phyloP scores from a whole-genome alignment of 495 filamentous ascomycete species.

The Massariosphaeria phaeospora region DNA sequence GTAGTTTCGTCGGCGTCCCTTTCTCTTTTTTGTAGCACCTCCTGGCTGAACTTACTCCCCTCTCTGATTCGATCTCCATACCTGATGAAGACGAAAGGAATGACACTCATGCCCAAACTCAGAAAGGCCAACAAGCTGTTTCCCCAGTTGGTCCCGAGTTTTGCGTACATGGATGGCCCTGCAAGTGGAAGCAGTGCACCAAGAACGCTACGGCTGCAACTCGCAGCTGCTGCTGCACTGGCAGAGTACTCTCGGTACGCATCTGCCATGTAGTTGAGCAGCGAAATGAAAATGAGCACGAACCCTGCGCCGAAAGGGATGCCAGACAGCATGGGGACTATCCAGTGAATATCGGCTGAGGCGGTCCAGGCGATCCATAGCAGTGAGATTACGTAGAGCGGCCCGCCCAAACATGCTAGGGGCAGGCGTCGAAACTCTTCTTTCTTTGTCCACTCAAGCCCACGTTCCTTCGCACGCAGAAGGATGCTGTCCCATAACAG shows the following conservation, averaged over 20 bases:
- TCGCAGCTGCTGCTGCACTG: constrained; percentile 47
- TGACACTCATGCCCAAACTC: constrained; percentile 10
- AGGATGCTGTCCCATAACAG: not conserved
- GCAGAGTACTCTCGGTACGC: constrained; percentile 54
- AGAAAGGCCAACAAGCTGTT: constrained; percentile 6
- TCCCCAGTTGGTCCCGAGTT: constrained; percentile 44
- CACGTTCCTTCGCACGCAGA: not conserved
- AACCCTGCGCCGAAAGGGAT: constrained; percentile 33
- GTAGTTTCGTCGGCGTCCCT: no score
- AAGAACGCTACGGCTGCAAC: constrained; percentile 41
- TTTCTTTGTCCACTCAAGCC: constrained; percentile 1
- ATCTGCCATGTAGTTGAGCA: constrained; percentile 61
- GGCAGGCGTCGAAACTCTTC: constrained; percentile 2
- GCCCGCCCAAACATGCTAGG: constrained; percentile 6
- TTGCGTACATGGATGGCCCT: constrained; percentile 34
- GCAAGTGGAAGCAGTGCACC: constrained; percentile 43
- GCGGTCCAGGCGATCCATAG: constrained; percentile 29
- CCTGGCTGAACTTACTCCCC: not conserved
- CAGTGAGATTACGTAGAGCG: constrained; percentile 1
- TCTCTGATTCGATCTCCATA: constrained; percentile 6
- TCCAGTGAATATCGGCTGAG: constrained; percentile 28
- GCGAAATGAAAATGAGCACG: constrained; percentile 38
- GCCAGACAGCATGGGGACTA: constrained; percentile 33
- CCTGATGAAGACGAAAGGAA: constrained; percentile 7
- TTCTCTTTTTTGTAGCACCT: not conserved